Conservation (phyloP, 306 rosid species). For the Trifolium fragiferum region DNA sequence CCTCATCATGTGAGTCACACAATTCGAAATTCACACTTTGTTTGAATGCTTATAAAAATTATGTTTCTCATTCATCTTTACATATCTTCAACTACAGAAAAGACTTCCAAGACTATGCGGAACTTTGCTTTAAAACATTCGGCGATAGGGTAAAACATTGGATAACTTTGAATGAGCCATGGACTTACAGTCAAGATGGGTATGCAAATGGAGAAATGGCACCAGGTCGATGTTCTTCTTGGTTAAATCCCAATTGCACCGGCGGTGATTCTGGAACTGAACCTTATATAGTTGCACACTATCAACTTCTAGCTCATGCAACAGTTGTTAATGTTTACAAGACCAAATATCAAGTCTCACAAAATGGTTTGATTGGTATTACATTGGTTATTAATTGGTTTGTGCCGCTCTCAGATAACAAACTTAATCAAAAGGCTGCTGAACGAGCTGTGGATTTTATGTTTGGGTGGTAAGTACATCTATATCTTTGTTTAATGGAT, state of each 20-base stretch:
- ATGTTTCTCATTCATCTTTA: not conserved
- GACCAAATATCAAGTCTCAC: constrained; percentile 41
- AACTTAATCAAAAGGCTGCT: constrained; percentile 39
- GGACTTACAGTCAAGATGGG: constrained; percentile 36
- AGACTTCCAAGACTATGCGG: constrained; percentile 41
- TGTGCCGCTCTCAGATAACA: constrained; percentile 41
- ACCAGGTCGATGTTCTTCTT: constrained; percentile 46
- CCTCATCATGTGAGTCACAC: constrained; percentile 32
- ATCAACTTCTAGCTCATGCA: constrained; percentile 47
- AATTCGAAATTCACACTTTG: not conserved
- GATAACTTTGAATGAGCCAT: constrained; percentile 70
- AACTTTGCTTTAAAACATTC: constrained; percentile 48
- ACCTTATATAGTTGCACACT: constrained; percentile 36
- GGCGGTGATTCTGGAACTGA: constrained; percentile 41
- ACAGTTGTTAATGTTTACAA: constrained; percentile 25
- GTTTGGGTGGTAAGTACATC: constrained; percentile 53
- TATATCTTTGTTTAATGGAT: no score
- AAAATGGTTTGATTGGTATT: constrained; percentile 62
- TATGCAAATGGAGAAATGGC: constrained; percentile 47
- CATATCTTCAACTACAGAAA: constrained; percentile 8
- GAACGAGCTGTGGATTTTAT: constrained; percentile 51
- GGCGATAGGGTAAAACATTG: constrained; percentile 70
- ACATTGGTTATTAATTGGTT: constrained; percentile 49
- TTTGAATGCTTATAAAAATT: no score
- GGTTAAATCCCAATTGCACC: constrained; percentile 35